Evolutionary conservation across 228 moss, liverwort and hornwort genomes (phyloP).

Genomic region (Sphagnum fallax): DNA sequence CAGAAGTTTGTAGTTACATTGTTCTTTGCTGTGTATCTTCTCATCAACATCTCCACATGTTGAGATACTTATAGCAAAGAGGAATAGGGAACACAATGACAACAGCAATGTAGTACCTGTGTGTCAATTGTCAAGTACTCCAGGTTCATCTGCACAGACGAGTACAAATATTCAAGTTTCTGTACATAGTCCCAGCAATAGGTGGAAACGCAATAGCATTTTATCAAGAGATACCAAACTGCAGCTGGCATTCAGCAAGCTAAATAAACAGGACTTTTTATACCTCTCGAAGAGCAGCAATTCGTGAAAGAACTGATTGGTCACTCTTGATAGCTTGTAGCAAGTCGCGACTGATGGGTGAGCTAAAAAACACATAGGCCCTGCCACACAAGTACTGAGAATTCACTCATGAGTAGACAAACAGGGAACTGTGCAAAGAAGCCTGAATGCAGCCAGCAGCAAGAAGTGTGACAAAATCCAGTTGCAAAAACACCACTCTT

Average conservation of each 20-base stretch:
- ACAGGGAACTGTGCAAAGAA: background rate
- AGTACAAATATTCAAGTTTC: too few species aligned
- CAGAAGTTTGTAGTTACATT: too few species aligned
- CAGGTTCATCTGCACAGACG: constrained; percentile 77
- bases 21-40: too few species aligned
- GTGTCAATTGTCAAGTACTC: constrained; percentile 92
- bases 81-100: too few species aligned
- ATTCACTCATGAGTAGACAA: background rate
- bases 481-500: background rate
- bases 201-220: constrained; percentile 6
- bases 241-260: background rate
- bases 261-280: background rate
- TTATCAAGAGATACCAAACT: background rate
- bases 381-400: constrained; percentile 24
- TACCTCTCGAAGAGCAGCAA: constrained; percentile 89
- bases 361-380: constrained; percentile 94
- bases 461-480: background rate
- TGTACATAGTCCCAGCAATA: constrained; percentile 16
- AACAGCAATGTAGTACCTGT: constrained; percentile 41
- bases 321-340: constrained; percentile 91
- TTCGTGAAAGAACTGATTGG: constrained; percentile 70
- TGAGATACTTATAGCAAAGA: too few species aligned
- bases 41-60: too few species aligned
- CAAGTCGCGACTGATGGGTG: constrained; percentile 66
- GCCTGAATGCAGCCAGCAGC: background rate